Conservation (phyloP, 805 yeast species). For the Pichia insulana region DNA sequence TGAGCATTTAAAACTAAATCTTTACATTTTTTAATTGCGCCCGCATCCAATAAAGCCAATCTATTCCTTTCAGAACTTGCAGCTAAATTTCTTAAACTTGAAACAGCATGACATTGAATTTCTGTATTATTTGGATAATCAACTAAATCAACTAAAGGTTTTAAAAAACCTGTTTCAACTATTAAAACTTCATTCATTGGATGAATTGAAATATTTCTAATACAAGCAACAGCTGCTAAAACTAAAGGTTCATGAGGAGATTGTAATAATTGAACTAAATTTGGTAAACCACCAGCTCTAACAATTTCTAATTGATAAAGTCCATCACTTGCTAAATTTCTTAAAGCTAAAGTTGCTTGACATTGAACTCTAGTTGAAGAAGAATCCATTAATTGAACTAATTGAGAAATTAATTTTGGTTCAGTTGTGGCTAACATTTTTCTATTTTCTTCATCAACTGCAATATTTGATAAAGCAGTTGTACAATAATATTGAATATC, state of each 20-base stretch:
- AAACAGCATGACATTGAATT: slow-evolving; percentile 96
- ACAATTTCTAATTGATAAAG: slow-evolving; percentile 94
- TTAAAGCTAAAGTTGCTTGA: slow-evolving; percentile 92
- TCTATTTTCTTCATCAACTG: slow-evolving; percentile 90
- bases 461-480: slow-evolving; percentile 92
- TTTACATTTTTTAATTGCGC: slow-evolving; percentile 90
- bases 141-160: slow-evolving; percentile 79
- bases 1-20: slow-evolving; percentile 79
- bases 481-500: slow-evolving; percentile 98
- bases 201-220: slow-evolving; percentile 92
- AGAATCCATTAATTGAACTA: slow-evolving; percentile 87
- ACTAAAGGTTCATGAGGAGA: slow-evolving; percentile 87
- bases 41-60: slow-evolving; percentile 84
- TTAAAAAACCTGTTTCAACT: slow-evolving; percentile 92
- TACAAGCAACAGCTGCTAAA: slow-evolving; percentile 96
- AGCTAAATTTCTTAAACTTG: slow-evolving; percentile 90
- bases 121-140: slow-evolving; percentile 87
- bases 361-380: slow-evolving; percentile 94
- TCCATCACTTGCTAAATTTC: slow-evolving; percentile 94
- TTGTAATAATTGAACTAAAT: slow-evolving; percentile 80
- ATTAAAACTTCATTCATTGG: slow-evolving; percentile 93
- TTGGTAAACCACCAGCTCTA: slow-evolving; percentile 90
- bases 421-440: slow-evolving; percentile 84
- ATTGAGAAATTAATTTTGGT: slow-evolving; percentile 80
- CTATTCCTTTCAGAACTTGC: slow-evolving; percentile 92